Conservation (phyloP, 2,329 filamentous ascomycete genomes). For the Penicillium sp. region DNA sequence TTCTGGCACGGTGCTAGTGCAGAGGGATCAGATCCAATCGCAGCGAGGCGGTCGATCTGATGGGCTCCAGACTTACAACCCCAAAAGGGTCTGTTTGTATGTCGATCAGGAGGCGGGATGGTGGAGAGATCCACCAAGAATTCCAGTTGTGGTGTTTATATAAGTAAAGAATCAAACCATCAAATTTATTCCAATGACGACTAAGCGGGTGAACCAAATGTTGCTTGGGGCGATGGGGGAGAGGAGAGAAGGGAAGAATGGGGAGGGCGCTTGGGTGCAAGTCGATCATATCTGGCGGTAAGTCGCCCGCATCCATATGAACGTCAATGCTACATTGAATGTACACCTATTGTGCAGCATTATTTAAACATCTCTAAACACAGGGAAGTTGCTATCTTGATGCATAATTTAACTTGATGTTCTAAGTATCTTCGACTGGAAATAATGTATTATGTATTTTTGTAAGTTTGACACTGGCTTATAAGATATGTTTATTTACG, state of each 20-base stretch:
- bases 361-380: not conserved
- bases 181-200: not conserved
- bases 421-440: too few species aligned
- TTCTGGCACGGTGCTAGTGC: conserved; percentile 36
- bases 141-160: not conserved
- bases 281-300: conserved; percentile 1
- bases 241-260: not conserved
- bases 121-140: conserved; percentile 5
- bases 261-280: not conserved
- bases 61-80: conserved; percentile 12
- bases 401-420: not conserved
- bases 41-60: conserved; percentile 19
- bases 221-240: not conserved
- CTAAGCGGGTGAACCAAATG: not conserved
- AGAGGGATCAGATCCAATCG: conserved; percentile 18
- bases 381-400: not conserved
- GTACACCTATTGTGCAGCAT: not conserved
- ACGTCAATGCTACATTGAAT: not conserved
- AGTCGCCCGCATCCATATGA: not conserved
- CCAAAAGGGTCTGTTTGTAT: conserved; percentile 14
- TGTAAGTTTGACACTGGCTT: not conserved
- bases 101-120: conserved; percentile 17
- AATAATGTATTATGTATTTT: not conserved
- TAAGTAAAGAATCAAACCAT: not conserved
- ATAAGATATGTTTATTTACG: not conserved